Percentiles rank a stretch among this genome's conserved stretches.
phyloP scores from a whole-genome alignment of 148 eudicot genomes.

The Fagopyrum esculentum region DNA sequence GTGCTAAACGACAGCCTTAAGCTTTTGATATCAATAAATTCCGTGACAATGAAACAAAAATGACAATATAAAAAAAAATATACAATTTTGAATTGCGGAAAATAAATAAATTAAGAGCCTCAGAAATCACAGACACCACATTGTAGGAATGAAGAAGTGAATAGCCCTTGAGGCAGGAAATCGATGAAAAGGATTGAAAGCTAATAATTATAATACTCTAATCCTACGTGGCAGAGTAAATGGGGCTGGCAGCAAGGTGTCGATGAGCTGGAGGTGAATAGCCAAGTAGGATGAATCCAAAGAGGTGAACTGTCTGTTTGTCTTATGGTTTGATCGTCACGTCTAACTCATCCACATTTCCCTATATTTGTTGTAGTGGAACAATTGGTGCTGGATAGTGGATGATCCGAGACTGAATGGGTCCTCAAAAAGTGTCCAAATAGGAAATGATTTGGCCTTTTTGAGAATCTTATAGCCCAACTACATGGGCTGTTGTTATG shows the following conservation, averaged over 20 bases:
- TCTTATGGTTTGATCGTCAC: neutral
- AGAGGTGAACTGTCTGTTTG: conserved; percentile 2
- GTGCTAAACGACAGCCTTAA: neutral
- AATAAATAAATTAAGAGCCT: neutral
- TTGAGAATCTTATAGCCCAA: neutral
- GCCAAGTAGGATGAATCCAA: conserved; percentile 1
- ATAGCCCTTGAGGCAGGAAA: neutral
- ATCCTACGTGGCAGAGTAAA: neutral
- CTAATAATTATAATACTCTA: neutral
- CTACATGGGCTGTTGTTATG: neutral
- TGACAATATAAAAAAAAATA: neutral
- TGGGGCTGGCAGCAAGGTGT: conserved; percentile 1
- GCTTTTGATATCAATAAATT: neutral
- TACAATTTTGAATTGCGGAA: neutral
- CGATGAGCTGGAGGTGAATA: neutral
- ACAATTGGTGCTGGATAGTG: neutral
- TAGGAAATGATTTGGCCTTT: neutral
- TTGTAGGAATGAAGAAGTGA: neutral
- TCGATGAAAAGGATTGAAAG: neutral
- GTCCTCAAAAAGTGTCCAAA: neutral
- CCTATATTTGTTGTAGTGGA: neutral
- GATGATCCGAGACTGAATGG: neutral
- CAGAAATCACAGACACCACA: neutral
- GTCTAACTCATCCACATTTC: neutral
- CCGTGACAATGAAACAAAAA: neutral